Evolutionary conservation across 208 protist genomes (phyloP).

Genomic region (Crithidia bombi): DNA sequence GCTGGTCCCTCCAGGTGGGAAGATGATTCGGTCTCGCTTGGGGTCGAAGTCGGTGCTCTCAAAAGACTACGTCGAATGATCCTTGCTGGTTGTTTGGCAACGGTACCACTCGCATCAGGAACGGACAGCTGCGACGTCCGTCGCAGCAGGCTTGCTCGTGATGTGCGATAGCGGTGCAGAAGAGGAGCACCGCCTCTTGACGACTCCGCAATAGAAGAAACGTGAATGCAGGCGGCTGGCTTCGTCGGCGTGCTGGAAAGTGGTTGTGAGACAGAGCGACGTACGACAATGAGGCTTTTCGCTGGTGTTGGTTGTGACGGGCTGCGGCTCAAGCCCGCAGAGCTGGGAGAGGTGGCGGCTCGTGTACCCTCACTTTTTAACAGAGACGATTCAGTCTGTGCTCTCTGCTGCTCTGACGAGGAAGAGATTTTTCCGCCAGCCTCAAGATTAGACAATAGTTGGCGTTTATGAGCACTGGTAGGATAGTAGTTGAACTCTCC

Average conservation of each 20-base stretch:
- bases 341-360: slow-evolving; percentile 14
- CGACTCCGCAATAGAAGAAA: background rate
- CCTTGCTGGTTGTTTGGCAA: background rate
- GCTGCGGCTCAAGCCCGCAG: slow-evolving; percentile 24
- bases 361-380: background rate
- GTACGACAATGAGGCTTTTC: background rate
- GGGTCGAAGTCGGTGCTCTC: background rate
- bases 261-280: slow-evolving; percentile 14
- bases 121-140: background rate
- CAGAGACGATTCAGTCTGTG: background rate
- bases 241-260: slow-evolving; percentile 1
- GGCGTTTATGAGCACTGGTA: slow-evolving; percentile 47
- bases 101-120: background rate
- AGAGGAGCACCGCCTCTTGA: slow-evolving; percentile 26
- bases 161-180: slow-evolving; percentile 44
- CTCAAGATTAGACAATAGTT: background rate
- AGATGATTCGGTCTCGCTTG: background rate
- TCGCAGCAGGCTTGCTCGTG: background rate
- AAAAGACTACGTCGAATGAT: slow-evolving; percentile 1
- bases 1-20: background rate
- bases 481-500: slow-evolving; percentile 54
- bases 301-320: slow-evolving; percentile 9
- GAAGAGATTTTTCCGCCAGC: background rate
- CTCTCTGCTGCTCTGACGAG: background rate
- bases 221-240: background rate